These are phyloP conservation scores for Artemisia tridentata DNA, from an alignment of 129 eudicot genomes.

Conservation along the genomic window DNA sequence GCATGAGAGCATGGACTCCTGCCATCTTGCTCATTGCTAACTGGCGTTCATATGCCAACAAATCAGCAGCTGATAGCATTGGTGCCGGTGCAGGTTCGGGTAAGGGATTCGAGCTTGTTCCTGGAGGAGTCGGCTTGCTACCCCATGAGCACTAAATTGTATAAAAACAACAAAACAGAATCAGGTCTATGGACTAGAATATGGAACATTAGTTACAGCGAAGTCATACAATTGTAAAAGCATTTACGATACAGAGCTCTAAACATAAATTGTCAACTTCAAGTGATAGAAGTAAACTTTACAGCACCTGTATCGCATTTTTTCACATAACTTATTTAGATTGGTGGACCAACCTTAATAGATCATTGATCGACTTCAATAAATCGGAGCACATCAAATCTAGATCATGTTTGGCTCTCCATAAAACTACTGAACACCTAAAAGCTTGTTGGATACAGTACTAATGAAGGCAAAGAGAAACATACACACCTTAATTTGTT, in stretches of 20 bases:
- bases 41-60: conserved; percentile 69
- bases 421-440: conserved; percentile 4
- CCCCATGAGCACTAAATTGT: conserved; percentile 85
- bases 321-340: no score
- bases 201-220: not conserved
- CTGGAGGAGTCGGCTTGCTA: conserved; percentile 89
- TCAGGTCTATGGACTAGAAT: not conserved
- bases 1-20: conserved; percentile 48
- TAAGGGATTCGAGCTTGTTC: conserved; percentile 81
- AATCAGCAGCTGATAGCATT: conserved; percentile 57
- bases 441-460: not conserved
- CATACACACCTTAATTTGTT: conserved; percentile 63
- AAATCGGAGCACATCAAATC: conserved; percentile 8
- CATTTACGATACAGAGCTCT: not conserved
- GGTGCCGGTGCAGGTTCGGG: conserved; percentile 68
- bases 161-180: not conserved
- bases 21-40: conserved; percentile 77
- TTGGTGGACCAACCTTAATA: no score
- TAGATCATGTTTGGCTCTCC: conserved; percentile 9
- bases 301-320: no score
- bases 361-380: not conserved
- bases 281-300: no score
- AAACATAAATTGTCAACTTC: no score
- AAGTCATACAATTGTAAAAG: not conserved
- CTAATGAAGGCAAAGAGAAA: conserved; percentile 18